phyloP scores from a whole-genome alignment of 202 grass and related monocot genomes.

The Miscanthus sacchariflorus region DNA sequence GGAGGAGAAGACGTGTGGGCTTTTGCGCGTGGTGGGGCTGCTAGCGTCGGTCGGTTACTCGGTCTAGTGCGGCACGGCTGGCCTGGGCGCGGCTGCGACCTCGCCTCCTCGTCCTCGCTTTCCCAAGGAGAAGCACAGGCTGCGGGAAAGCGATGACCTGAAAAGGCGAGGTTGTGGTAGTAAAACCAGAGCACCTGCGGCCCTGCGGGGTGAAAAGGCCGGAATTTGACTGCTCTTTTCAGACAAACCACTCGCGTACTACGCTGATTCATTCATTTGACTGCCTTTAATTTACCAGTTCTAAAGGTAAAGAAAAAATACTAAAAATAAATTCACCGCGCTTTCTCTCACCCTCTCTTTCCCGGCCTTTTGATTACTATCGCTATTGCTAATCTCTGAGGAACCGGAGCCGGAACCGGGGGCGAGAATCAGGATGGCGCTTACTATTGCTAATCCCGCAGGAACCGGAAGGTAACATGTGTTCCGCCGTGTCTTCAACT shows the following conservation, averaged over 20 bases:
- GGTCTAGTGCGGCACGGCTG: constrained; percentile 32
- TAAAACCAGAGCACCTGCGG: neutral
- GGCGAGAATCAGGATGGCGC: too few relatives aligned
- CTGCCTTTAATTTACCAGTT: neutral
- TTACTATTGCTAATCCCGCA: neutral
- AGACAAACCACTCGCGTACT: neutral
- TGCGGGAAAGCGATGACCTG: constrained; percentile 42
- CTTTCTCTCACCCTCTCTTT: neutral
- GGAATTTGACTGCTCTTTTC: constrained; percentile 27
- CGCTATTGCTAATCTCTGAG: too few relatives aligned
- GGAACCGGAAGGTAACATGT: too few relatives aligned
- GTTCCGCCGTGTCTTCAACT: neutral
- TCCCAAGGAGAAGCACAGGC: neutral
- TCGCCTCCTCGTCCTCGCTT: constrained; percentile 10
- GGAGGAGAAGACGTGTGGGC: constrained; percentile 7
- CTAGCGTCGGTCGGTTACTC: neutral
- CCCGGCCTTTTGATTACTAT: neutral
- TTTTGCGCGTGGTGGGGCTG: constrained; percentile 5
- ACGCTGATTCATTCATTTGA: neutral
- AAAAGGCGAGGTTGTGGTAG: constrained; percentile 30
- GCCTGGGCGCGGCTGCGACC: neutral
- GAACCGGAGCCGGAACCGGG: too few relatives aligned
- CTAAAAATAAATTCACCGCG: neutral
- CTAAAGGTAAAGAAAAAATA: neutral
- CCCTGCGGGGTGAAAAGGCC: neutral